Base-by-base conservation (phyloP, 495 filamentous ascomycete genomes). In the Pseudevernia furfuracea region DNA sequence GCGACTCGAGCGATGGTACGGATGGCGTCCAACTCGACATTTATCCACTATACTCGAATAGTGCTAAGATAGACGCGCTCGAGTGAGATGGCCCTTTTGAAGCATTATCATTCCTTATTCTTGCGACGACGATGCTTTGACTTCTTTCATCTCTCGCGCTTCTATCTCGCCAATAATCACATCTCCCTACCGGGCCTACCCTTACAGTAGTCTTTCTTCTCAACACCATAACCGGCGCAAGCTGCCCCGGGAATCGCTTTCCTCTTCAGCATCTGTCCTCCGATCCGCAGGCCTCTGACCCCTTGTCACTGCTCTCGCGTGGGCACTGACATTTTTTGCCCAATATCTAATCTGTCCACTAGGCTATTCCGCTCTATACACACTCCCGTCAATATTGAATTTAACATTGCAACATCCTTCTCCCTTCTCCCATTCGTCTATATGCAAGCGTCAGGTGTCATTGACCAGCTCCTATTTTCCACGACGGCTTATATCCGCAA, bases 91-190 rank as follows among this genome's bases (percentile, higher is more conserved):
- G 57, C 46, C 62, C 28, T 59, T 43, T 48, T 52, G 62, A 49
- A 58, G 43, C 57, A 53, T 59, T 30, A 17, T 23, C 15, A 34
- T 55, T 55, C 52, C 15, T n/a, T 34, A 55, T 34, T 55, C 52
- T 59, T 64, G 62, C 62, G 62, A 64, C 62, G 34, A 64, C 56
- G 32, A 62, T 62, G 60, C 62, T 64, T 64, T 64, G 62, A 64
- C 52, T 55, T 30, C 36, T 55, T 55, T 36, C 56, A 60, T 44
- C 57, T 56, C n/a, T 59, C 52, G 55, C 62, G 57, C 57, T 59
- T 59, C 43, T 55, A 49, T 59, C 21, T 37, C 36, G 41, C 44
- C 32, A 52, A 21, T 64, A 53, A 21, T 53, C 62, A 63, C 39
- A 63, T 63, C 52, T 52, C 7, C 17, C 28, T 53, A 53, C 49